Evolutionary conservation across 1,284 basidiomycete species (phyloP).

Genomic region (Puccinia horiana): DNA sequence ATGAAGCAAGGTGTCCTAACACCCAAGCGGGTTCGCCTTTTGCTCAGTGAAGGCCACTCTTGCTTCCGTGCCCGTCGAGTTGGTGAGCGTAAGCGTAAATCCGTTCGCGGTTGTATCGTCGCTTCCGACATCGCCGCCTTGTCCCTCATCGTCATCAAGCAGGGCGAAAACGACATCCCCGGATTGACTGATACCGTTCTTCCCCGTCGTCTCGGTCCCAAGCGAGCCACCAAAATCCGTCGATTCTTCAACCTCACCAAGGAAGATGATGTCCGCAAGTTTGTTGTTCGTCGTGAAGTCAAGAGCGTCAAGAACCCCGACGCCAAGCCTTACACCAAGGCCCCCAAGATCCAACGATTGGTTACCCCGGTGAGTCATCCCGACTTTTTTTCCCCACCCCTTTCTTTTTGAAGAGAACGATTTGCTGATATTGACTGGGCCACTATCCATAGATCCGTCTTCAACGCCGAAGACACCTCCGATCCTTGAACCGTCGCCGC

Average conservation of each 20-base stretch:
- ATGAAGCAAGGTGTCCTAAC: conserved; percentile 99
- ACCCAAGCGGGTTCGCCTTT: conserved; percentile 88
- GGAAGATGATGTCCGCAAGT: conserved; percentile 97
- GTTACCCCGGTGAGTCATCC: conserved; percentile 25
- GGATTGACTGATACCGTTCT: conserved; percentile 90
- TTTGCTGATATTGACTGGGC: conserved; percentile 39
- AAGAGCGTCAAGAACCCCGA: conserved; percentile 83
- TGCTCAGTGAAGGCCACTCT: conserved; percentile 92
- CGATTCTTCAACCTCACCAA: conserved; percentile 97
- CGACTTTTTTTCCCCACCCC: background rate
- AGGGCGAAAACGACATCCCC: conserved; percentile 87
- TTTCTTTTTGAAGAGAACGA: no score
- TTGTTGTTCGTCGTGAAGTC: conserved; percentile 83
- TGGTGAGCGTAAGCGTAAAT: conserved; percentile 98
- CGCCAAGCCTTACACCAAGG: conserved; percentile 97
- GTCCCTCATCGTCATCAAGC: conserved; percentile 92
- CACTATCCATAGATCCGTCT: conserved; percentile 75
- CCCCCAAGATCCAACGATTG: conserved; percentile 70
- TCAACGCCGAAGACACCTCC: conserved; percentile 93
- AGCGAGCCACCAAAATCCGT: conserved; percentile 91
- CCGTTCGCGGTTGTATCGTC: conserved; percentile 93
- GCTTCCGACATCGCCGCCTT: conserved; percentile 94
- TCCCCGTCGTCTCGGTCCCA: conserved; percentile 92
- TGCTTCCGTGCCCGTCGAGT: conserved; percentile 91
- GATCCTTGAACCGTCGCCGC: conserved; percentile 82